Evolutionary conservation across 208 protist genomes (phyloP), one percentile per base, ranked within the genome.

Genomic region (Trypanosomatidae sp.): DNA sequence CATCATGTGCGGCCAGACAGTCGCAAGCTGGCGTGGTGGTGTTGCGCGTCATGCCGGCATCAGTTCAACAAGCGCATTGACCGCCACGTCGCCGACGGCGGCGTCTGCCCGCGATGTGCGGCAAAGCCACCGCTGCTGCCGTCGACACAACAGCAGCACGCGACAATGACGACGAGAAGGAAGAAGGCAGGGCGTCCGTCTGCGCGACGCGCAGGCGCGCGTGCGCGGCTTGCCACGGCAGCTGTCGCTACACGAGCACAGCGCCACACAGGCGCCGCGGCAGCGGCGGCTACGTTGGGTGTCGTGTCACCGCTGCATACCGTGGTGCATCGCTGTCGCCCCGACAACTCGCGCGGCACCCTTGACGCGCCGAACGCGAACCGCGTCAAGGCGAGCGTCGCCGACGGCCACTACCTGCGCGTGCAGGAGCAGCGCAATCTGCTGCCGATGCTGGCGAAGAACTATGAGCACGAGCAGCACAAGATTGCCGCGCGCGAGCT

Each of bases 381-480:
- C 33, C 66, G 67, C 19, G 56, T 83, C 19, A 74, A 72, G 56
- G 80, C 66, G 48, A 81, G 67, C 32, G 68, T 92, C 26, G 74
- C 82, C 11, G 82, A 92, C 38, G 61, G 57, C 15, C 52, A 59
- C 13, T 85, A 85, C 46, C 59, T 92, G 2, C 63, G 66, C 19
- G 50, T 52, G 19, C 35, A 62, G 19, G 82, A 85, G 38, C 66
- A 44, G 13, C 75, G 76, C n/a, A 87, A 84, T 45, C 39, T 92
- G 10, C 64, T 71, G 46, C 84, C 84, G n/a, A 92, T 92, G 84
- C 71, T 92, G 8, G 84, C 84, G 22, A 75, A 83, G 52, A 82
- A 60, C 59, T 89, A 61, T 52, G 60, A 71, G 7, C 80, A 85
- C 27, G 75, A 85, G 39, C 20, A 18, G 6, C 32, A 48, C 13